These are phyloP conservation scores for Gypsophila paniculata DNA, from an alignment of 179 eudicot genomes.

Conservation along the genomic window DNA sequence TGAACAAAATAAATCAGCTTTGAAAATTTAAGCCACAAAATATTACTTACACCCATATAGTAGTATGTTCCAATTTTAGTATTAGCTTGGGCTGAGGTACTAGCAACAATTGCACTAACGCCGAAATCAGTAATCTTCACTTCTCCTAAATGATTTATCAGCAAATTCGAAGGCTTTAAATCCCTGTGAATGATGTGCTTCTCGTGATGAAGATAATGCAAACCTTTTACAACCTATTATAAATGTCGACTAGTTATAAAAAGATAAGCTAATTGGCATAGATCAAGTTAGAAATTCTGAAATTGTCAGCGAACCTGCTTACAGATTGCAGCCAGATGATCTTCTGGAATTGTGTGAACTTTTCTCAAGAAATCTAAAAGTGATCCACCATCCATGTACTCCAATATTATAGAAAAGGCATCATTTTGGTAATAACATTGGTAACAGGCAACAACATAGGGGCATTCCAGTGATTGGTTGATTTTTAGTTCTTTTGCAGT, in stretches of 20 bases:
- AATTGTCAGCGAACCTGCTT: constrained; percentile 59
- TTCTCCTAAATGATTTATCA: constrained; percentile 92
- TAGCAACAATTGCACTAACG: constrained; percentile 84
- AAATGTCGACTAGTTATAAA: not conserved
- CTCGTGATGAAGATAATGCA: constrained; percentile 92
- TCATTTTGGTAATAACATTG: constrained; percentile 89
- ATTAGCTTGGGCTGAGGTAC: constrained; percentile 86
- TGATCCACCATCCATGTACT: constrained; percentile 99
- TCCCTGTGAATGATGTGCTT: constrained; percentile 93
- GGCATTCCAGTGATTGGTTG: constrained; percentile 86
- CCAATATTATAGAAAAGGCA: constrained; percentile 85
- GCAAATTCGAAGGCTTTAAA: constrained; percentile 88
- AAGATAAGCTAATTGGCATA: not conserved
- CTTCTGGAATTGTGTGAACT: constrained; percentile 76
- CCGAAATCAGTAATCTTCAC: constrained; percentile 99
- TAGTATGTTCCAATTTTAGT: constrained; percentile 84
- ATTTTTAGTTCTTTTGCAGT: constrained; percentile 85
- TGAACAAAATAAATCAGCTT: not conserved
- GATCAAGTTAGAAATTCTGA: not conserved
- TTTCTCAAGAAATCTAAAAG: constrained; percentile 71
- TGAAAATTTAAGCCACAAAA: constrained; percentile 8
- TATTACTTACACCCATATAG: constrained; percentile 86
- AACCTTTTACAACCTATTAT: constrained; percentile 79
- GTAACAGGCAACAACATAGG: constrained; percentile 77
- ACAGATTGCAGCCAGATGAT: constrained; percentile 83